Evolutionary conservation across 306 rosid species (phyloP).

Genomic region (Rosa rugosa): DNA sequence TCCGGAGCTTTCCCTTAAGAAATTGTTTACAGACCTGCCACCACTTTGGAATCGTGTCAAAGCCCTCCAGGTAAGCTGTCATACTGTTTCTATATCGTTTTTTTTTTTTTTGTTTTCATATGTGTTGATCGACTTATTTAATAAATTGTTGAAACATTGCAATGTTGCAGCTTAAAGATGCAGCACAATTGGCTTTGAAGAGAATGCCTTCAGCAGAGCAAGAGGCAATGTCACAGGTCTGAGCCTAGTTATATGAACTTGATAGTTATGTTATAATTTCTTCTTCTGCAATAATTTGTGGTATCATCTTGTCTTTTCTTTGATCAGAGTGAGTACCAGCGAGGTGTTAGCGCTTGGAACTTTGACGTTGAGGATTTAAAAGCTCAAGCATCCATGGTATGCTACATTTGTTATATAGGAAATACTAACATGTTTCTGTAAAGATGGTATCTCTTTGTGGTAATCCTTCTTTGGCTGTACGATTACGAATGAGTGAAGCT

Average conservation of each 20-base stretch:
- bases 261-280: background rate
- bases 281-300: slow-evolving; percentile 1
- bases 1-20: slow-evolving; percentile 90
- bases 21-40: slow-evolving; percentile 83
- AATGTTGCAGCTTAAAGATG: slow-evolving; percentile 82
- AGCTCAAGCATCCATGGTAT: slow-evolving; percentile 95
- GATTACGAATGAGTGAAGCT: slow-evolving; percentile 12
- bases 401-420: slow-evolving; percentile 12
- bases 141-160: slow-evolving; percentile 34
- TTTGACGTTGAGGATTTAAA: slow-evolving; percentile 90
- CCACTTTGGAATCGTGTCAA: slow-evolving; percentile 95
- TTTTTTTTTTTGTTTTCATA: slow-evolving; percentile 21
- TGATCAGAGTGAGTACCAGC: slow-evolving; percentile 91
- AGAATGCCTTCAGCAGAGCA: slow-evolving; percentile 98
- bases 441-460: background rate
- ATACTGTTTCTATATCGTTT: slow-evolving; percentile 17
- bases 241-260: background rate
- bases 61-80: slow-evolving; percentile 76
- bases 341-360: slow-evolving; percentile 99
- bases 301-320: background rate
- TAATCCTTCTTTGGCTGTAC: slow-evolving; percentile 1
- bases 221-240: slow-evolving; percentile 94
- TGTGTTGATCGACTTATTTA: slow-evolving; percentile 21
- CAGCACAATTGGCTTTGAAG: slow-evolving; percentile 91
- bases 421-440: background rate